Percentiles rank a stretch among this genome's conserved stretches.
These are phyloP conservation scores for Coemansia sp. DNA, from an alignment of 192 early-diverging fungal species.

Conservation along the genomic window DNA sequence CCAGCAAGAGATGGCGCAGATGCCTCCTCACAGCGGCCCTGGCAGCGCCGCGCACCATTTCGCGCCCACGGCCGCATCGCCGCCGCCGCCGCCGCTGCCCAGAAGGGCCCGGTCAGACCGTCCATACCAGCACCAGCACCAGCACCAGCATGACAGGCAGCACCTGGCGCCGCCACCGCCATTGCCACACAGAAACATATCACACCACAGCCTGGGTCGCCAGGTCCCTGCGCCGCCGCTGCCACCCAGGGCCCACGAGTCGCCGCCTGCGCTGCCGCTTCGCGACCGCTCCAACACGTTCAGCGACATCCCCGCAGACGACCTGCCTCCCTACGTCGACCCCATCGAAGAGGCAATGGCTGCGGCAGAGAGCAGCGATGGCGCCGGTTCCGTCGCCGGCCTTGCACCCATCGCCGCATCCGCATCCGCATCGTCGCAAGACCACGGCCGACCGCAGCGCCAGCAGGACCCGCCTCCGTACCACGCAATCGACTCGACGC, in stretches of 20 bases:
- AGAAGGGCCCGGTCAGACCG: constrained; percentile 4
- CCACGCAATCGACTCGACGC: constrained; percentile 19
- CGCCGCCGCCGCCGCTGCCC: constrained; percentile 2
- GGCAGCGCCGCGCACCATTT: not conserved
- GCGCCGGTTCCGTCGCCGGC: not conserved
- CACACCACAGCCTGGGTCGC: not conserved
- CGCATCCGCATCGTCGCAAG: not conserved
- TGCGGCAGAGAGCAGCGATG: not conserved
- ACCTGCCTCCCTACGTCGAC: constrained; percentile 50
- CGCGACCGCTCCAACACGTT: constrained; percentile 37
- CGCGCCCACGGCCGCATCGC: not conserved
- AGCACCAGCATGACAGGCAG: not conserved
- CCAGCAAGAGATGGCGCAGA: constrained; percentile 2
- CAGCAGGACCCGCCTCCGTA: constrained; percentile 39
- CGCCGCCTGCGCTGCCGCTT: constrained; percentile 9
- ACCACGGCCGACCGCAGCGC: not conserved
- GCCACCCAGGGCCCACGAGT: constrained; percentile 4
- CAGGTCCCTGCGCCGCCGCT: constrained; percentile 3
- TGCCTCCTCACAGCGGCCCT: not conserved
- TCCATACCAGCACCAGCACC: not conserved
- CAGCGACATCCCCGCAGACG: constrained; percentile 41
- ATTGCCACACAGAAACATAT: not conserved
- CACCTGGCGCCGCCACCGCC: constrained; percentile 4
- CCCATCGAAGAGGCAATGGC: constrained; percentile 50
- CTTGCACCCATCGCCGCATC: not conserved